Base-by-base conservation (phyloP, 2,329 filamentous ascomycete species). In the Pleurostoma richardsiae region DNA sequence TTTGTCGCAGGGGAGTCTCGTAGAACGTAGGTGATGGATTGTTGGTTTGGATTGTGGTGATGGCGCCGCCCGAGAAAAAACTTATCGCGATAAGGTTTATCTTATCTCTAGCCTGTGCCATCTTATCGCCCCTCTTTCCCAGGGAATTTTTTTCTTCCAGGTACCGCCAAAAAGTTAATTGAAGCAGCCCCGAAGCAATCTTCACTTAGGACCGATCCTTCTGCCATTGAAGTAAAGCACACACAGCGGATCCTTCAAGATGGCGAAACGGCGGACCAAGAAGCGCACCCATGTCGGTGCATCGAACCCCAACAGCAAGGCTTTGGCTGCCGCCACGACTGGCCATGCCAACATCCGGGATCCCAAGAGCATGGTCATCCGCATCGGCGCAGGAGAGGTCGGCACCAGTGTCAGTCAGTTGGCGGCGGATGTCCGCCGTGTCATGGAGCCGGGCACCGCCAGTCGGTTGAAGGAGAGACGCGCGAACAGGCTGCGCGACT, bases 341-440 rank as follows among this genome's bases (percentile, higher is more conserved):
- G 77, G 80, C 48, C 82, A 83, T 66, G 78, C 81, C 49, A 79
- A 83, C 28, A 76, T 79, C 45, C 82, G 83, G 54, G 78, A 83
- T 44, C 94, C 94, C 31, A 96, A 96, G 77, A 95, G 87, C 65
- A 96, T 99, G 92, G 92, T 99, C 49, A 96, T 99, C 67, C 88
- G 94, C 56, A 91, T 96, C 59, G 94, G 94, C 58, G 92, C 91
- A 57, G 88, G 90, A 59, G 89, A 96, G 63, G 90, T 99, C 44
- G 94, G 94, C 48, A 82, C 89, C 49, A 95, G 88, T 65, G 80
- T 99, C 58, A 92, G 86, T 64, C 91, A 97, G 70, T 75, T 99
- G 57, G 91, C 92, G 27, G 84, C 87, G 57, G 94, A 99, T 71
- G 88, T 97, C 49, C 84, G 94, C 58, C 78, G 79, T 46, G 92